Evolutionary conservation across 2,329 filamentous ascomycete species (phyloP).

Genomic region (Fusarium chaquense): DNA sequence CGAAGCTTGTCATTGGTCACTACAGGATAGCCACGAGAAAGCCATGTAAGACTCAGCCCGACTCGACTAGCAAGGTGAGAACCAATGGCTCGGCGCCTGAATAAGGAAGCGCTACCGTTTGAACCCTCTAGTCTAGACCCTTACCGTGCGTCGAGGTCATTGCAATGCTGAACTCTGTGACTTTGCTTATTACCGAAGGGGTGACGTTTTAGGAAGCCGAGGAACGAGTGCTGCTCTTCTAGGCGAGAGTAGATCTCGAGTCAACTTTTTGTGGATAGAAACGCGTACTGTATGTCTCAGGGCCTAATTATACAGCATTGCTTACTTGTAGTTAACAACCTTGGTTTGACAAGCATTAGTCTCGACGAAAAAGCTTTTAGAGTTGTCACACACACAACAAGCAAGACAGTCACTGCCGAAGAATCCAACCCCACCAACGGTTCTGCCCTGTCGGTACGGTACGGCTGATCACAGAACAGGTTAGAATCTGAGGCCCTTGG

Average conservation of each 20-base stretch:
- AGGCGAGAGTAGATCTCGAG: background rate
- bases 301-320: background rate
- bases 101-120: slow-evolving; percentile 29
- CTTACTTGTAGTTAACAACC: background rate
- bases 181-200: background rate
- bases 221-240: background rate
- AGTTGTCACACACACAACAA: background rate
- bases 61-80: slow-evolving; percentile 30
- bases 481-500: slow-evolving; percentile 20
- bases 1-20: slow-evolving; percentile 20
- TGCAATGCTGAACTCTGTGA: background rate
- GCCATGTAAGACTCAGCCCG: slow-evolving; percentile 44
- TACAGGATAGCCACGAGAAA: slow-evolving; percentile 33
- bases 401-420: slow-evolving; percentile 4
- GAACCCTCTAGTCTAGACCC: background rate
- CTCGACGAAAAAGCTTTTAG: background rate
- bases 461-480: slow-evolving; percentile 11
- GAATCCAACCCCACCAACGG: slow-evolving; percentile 26
- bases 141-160: slow-evolving; percentile 22
- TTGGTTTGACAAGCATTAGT: background rate
- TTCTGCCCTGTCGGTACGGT: slow-evolving; percentile 9
- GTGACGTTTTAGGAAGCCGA: background rate
- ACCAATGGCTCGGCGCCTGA: slow-evolving; percentile 40
- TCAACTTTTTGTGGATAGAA: background rate
- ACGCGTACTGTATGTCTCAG: background rate